These are phyloP conservation scores for Primulina tabacum DNA, from an alignment of 257 asterid genomes.

Conservation along the genomic window DNA sequence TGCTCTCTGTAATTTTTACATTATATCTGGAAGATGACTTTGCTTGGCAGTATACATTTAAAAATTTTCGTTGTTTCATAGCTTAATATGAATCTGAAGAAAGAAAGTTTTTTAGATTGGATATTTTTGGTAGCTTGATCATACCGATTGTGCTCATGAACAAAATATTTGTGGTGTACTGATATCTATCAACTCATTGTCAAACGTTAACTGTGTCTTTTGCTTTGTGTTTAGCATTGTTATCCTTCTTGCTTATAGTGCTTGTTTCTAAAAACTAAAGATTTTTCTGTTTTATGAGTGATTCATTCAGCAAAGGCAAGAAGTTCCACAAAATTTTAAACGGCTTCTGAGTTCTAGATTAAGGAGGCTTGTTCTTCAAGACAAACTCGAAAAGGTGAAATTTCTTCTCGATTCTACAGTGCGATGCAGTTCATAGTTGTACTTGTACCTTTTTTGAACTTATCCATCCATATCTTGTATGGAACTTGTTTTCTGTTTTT, in stretches of 20 bases:
- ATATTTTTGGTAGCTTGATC: background rate
- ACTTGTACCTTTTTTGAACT: background rate
- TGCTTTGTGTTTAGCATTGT: slow-evolving; percentile 10
- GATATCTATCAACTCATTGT: slow-evolving; percentile 4
- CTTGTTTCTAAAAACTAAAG: slow-evolving; percentile 1
- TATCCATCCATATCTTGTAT: background rate
- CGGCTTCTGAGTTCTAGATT: slow-evolving; percentile 67
- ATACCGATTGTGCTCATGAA: slow-evolving; percentile 5
- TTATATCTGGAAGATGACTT: background rate
- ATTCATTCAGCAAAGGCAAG: slow-evolving; percentile 66
- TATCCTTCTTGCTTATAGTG: slow-evolving; percentile 10
- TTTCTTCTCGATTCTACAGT: slow-evolving; percentile 4
- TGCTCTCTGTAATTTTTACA: background rate
- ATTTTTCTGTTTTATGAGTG: slow-evolving; percentile 16
- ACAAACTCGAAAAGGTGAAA: slow-evolving; percentile 81
- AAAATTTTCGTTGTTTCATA: slow-evolving; percentile 2
- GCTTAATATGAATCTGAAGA: background rate
- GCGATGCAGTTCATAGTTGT: background rate
- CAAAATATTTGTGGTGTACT: background rate
- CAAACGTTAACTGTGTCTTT: slow-evolving; percentile 1
- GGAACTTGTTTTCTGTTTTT: background rate
- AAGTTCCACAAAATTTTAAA: slow-evolving; percentile 77
- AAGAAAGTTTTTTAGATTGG: background rate
- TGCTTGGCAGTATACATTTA: background rate
- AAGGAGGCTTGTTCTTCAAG: slow-evolving; percentile 86